Conservation (phyloP, 305 asterid species). For the Solanum hybrid region DNA sequence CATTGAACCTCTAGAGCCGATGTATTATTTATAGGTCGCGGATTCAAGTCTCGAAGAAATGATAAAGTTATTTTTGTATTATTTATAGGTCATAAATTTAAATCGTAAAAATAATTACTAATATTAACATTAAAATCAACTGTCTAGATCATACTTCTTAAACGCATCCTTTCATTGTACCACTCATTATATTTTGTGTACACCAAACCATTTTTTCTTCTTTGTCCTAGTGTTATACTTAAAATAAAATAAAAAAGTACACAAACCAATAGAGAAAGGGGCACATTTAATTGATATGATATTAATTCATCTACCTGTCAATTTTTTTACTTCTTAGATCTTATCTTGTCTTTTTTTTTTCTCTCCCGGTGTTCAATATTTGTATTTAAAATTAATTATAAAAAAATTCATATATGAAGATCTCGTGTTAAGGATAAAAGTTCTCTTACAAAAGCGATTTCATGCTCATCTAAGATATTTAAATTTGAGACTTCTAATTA, state of each 20-base stretch:
- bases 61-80: not conserved
- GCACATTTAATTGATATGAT: not conserved
- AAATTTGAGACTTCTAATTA: not conserved
- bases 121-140: not conserved
- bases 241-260: not conserved
- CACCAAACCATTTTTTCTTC: not conserved
- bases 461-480: not conserved
- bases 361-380: not conserved
- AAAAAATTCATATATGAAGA: rapidly evolving
- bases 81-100: rapidly evolving
- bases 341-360: not conserved
- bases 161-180: rapidly evolving
- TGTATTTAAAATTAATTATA: not conserved
- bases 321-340: not conserved
- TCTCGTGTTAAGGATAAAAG: rapidly evolving
- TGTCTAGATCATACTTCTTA: not conserved
- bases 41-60: not conserved
- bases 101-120: rapidly evolving
- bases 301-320: not conserved
- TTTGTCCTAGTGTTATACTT: not conserved
- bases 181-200: not conserved
- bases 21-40: not conserved
- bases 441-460: not conserved
- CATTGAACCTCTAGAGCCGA: not conserved
- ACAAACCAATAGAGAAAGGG: not conserved